Percentiles rank a stretch among this genome's conserved stretches.
phyloP scores from a whole-genome alignment of 441 rosid genomes.

The Manihot esculenta region DNA sequence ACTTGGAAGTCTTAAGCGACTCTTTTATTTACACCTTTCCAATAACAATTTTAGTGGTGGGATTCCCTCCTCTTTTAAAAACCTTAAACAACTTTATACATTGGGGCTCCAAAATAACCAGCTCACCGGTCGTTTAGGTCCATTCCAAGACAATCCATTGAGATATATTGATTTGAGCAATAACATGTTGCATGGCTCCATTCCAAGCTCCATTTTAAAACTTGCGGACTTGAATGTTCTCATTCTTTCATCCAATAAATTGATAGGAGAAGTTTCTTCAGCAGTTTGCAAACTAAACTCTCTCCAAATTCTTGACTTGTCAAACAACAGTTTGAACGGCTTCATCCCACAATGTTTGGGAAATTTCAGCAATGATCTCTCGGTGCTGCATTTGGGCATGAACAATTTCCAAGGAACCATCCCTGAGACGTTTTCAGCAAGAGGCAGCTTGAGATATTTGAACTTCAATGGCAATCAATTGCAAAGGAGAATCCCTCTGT shows the following conservation, averaged over 20 bases:
- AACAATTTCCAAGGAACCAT: slow-evolving; percentile 14
- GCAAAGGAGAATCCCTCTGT: slow-evolving; percentile 18
- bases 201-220: slow-evolving; percentile 9
- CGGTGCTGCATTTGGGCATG: slow-evolving; percentile 14
- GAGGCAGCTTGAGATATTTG: neutral
- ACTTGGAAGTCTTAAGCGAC: neutral
- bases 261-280: slow-evolving; percentile 21
- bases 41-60: slow-evolving; percentile 34
- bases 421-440: neutral
- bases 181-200: slow-evolving; percentile 14
- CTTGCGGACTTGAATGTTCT: neutral
- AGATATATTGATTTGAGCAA: neutral
- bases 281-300: slow-evolving; percentile 22
- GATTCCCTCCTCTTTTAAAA: slow-evolving; percentile 21
- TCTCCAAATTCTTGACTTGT: slow-evolving; percentile 29
- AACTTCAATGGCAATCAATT: slow-evolving; percentile 19
- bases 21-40: slow-evolving; percentile 34
- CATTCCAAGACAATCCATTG: too few species aligned
- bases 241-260: slow-evolving; percentile 16
- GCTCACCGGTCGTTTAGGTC: neutral
- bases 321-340: slow-evolving; percentile 23
- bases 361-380: neutral
- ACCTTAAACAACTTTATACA: slow-evolving; percentile 13
- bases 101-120: neutral
- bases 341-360: slow-evolving; percentile 21